Base-by-base conservation (phyloP, 192 early-diverging fungal genomes). In the Physocladia obscura region DNA sequence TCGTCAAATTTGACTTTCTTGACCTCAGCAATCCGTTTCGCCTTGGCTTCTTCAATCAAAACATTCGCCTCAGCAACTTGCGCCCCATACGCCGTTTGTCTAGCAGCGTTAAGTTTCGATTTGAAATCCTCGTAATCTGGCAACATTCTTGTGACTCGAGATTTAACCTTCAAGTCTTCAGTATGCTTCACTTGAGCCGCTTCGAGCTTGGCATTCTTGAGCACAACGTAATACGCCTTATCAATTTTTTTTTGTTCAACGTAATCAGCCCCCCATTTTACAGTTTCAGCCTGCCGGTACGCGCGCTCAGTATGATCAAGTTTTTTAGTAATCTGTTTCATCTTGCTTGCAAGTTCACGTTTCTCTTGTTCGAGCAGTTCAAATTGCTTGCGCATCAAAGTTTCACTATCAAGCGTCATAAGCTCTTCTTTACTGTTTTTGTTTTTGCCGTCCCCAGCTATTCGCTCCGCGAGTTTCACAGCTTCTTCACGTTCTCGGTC, bases 281-380 rank as follows among this genome's bases (percentile, higher is more conserved):
- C 90, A 70, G 91, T 89, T 82, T 99, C 97, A 60, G 88, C 87
- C 75, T 89, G 85, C 68, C 96, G 92, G 82, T 82, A 91, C 17
- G 96, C 97, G 74, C 97, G 93, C 80, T 96, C 95, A 19, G 88
- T 82, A 74, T 95, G 93, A 79, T 99, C 97, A 30, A 90, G 62
- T 65, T 88, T 85, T 77, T 95, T 94, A 57, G 80, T 80, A 62
- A 91, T 80, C 19, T 80, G 52, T 79, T 88, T 89, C 67, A 93
- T 82, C 69, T 93, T 91, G 55, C 82, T 78, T 69, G 87, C 84
- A 72, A 91, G 81, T 72, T 94, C 94, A 21, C 73, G 56, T 80
- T 91, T 89, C 76, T 95, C 94, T 76, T 95, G 91, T 78, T 99
- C 92, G 30, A 97, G 72, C 70, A 95, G 89, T 74, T 93, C 87